Evolutionary conservation across 257 asterid genomes (phyloP).

Genomic region (Plantago major): DNA sequence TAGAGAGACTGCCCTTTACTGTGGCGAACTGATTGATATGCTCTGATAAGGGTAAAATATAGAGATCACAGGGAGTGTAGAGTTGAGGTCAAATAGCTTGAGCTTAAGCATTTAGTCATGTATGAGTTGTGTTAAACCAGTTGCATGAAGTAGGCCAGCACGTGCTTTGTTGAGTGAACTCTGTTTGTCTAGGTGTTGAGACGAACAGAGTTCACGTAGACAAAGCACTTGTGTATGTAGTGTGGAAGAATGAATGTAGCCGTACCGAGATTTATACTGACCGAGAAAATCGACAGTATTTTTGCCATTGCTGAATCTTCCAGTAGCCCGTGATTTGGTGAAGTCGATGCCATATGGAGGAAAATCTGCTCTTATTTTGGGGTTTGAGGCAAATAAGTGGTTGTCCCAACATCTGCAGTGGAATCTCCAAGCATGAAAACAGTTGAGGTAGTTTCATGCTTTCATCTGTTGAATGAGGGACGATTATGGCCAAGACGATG

Average conservation of each 20-base stretch:
- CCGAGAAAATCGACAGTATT: constrained; percentile 79
- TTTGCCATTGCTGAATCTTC: constrained; percentile 80
- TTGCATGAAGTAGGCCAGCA: too few relatives aligned
- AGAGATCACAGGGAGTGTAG: too few relatives aligned
- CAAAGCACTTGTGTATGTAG: neutral
- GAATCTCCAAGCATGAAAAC: constrained; percentile 77
- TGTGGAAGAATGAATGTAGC: neutral
- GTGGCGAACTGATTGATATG: constrained; percentile 40
- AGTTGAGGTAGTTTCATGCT: constrained; percentile 50
- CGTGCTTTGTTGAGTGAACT: too few relatives aligned
- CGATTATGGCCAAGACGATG: too few relatives aligned
- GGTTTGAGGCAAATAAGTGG: constrained; percentile 40
- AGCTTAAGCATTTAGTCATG: too few relatives aligned
- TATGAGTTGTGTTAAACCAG: too few relatives aligned
- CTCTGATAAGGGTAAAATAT: constrained; percentile 30
- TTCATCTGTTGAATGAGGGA: constrained; percentile 24
- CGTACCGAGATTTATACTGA: too few relatives aligned
- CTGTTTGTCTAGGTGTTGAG: too few relatives aligned
- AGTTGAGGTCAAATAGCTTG: too few relatives aligned
- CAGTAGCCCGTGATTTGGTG: constrained; percentile 51
- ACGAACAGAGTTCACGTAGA: too few relatives aligned
- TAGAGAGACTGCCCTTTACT: constrained; percentile 32
- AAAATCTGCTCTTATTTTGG: constrained; percentile 53
- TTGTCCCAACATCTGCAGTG: constrained; percentile 75
- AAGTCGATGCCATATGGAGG: constrained; percentile 70